Percentiles rank a stretch among this genome's conserved stretches.
phyloP scores from a whole-genome alignment of 345 rosid genomes.

The Gynandropsis gynandra region DNA sequence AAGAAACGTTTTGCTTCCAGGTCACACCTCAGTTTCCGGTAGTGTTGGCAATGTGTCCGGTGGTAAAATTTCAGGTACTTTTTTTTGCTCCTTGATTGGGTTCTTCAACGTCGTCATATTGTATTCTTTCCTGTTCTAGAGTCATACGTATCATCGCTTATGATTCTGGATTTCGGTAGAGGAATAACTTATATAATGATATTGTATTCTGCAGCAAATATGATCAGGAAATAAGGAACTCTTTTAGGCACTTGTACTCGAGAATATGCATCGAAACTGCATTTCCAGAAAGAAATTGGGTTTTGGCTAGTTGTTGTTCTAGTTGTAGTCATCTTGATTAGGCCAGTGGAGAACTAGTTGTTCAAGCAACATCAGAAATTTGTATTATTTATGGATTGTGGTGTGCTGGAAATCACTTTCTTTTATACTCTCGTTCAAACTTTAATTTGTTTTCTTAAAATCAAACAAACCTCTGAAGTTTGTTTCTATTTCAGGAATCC shows the following conservation, averaged over 20 bases:
- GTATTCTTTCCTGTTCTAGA: neutral
- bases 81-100: conserved; percentile 17
- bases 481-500: conserved; percentile 41
- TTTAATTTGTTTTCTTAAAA: neutral
- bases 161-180: neutral
- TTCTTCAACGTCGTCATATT: neutral
- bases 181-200: too few species aligned
- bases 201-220: too few species aligned
- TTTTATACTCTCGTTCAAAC: neutral
- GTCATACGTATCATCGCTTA: neutral
- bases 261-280: too few species aligned
- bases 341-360: too few species aligned
- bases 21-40: conserved; percentile 74
- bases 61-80: conserved; percentile 66
- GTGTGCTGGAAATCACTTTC: neutral
- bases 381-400: too few species aligned
- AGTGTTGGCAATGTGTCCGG: conserved; percentile 56
- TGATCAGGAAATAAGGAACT: too few species aligned
- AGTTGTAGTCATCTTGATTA: too few species aligned
- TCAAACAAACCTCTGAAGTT: neutral
- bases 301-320: too few species aligned
- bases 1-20: conserved; percentile 37
- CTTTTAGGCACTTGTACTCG: too few species aligned
- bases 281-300: too few species aligned
- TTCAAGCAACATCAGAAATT: too few species aligned